phyloP scores from a whole-genome alignment of 169 alveolate genomes.

The Theileria annulata region DNA sequence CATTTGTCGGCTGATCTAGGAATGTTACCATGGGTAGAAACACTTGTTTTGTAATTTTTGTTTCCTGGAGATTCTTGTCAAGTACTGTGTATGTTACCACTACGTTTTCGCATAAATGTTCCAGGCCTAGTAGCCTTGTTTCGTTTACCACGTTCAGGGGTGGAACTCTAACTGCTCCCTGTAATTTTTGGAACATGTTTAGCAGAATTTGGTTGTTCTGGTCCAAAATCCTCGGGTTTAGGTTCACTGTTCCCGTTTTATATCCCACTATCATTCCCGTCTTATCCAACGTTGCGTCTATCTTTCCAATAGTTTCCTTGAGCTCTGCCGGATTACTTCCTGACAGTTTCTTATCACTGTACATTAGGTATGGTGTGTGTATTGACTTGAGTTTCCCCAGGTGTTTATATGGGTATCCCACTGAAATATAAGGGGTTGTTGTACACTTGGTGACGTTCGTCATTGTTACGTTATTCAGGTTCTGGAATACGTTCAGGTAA shows the following conservation, averaged over 20 bases:
- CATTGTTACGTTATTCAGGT: conserved; percentile 25
- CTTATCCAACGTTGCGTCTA: conserved; percentile 24
- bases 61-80: conserved; percentile 55
- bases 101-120: conserved; percentile 55
- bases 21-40: conserved; percentile 45
- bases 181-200: conserved; percentile 30
- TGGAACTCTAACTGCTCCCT: conserved; percentile 28
- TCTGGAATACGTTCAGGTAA: conserved; percentile 40
- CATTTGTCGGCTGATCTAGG: conserved; percentile 16
- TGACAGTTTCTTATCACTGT: conserved; percentile 5
- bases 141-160: conserved; percentile 24
- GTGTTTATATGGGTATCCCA: conserved; percentile 66
- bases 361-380: conserved; percentile 58
- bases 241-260: conserved; percentile 7
- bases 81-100: conserved; percentile 47
- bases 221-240: not conserved
- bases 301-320: conserved; percentile 4
- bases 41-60: not conserved
- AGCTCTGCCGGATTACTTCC: conserved; percentile 34
- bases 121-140: conserved; percentile 24
- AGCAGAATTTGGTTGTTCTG: conserved; percentile 27
- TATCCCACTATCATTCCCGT: conserved; percentile 38
- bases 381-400: conserved; percentile 53
- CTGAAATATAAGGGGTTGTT: conserved; percentile 24
- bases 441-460: conserved; percentile 29